Conservation (phyloP, 192 early-diverging fungal species). For the Coemansia furcata region DNA sequence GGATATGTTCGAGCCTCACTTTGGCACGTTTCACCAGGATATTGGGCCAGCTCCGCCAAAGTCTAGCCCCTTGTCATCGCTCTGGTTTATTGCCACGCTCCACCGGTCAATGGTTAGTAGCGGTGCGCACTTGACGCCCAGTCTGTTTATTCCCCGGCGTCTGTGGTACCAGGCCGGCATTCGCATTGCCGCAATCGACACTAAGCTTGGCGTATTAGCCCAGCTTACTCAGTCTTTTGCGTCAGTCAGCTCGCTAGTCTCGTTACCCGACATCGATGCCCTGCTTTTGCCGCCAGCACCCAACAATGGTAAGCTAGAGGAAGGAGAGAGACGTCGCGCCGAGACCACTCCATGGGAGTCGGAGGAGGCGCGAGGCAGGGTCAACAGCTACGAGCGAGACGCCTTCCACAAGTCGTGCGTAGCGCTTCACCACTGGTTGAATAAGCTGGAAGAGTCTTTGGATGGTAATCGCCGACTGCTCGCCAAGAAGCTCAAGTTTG, state of each 20-base stretch:
- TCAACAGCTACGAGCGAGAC: slow-evolving; percentile 27
- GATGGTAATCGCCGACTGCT: slow-evolving; percentile 46
- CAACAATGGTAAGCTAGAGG: slow-evolving; percentile 12
- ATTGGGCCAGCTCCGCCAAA: slow-evolving; percentile 46
- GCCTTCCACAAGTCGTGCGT: slow-evolving; percentile 49
- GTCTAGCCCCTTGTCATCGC: slow-evolving; percentile 42
- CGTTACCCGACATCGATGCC: slow-evolving; percentile 31
- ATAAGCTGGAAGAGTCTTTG: slow-evolving; percentile 46
- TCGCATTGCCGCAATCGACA: slow-evolving; percentile 51
- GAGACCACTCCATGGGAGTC: slow-evolving; percentile 50
- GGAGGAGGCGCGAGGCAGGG: slow-evolving; percentile 17
- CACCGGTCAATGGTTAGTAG: slow-evolving; percentile 45
- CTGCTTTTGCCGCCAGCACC: slow-evolving; percentile 15
- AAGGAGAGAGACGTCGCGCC: slow-evolving; percentile 9
- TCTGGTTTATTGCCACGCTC: slow-evolving; percentile 53
- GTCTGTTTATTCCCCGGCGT: slow-evolving; percentile 49
- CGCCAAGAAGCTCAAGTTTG: slow-evolving; percentile 50
- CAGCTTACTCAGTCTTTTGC: slow-evolving; percentile 46
- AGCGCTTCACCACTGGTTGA: slow-evolving; percentile 52
- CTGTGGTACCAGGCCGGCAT: slow-evolving; percentile 54
- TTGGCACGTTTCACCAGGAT: slow-evolving; percentile 49
- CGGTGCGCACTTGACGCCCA: slow-evolving; percentile 48
- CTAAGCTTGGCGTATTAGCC: slow-evolving; percentile 47
- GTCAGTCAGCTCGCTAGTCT: slow-evolving; percentile 32
- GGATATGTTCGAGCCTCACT: slow-evolving; percentile 52